Conservation (phyloP, 176 grass and related monocot species). For the Themeda triandra region DNA sequence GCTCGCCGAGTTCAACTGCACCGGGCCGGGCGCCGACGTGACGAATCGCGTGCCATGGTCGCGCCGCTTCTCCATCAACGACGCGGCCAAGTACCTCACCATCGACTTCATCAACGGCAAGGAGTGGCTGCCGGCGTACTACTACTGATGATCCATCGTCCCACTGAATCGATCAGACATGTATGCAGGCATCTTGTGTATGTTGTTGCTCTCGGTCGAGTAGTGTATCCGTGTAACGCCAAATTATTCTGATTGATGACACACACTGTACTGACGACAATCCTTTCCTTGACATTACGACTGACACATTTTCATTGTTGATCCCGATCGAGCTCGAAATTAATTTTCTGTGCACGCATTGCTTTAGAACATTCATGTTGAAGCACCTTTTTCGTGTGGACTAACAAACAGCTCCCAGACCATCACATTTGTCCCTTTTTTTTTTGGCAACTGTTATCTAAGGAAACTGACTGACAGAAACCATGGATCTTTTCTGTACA, state of each 20-base stretch:
- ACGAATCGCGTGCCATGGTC: slow-evolving; percentile 42
- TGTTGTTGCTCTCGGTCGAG: background rate
- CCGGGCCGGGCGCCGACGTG: slow-evolving; percentile 47
- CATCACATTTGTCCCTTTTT: background rate
- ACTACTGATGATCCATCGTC: slow-evolving; percentile 39
- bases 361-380: background rate
- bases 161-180: background rate
- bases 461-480: no score
- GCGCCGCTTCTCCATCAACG: background rate
- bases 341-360: background rate
- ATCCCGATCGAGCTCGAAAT: background rate
- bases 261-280: background rate
- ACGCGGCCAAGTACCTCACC: slow-evolving; percentile 56
- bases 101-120: slow-evolving; percentile 82
- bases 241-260: background rate
- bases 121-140: slow-evolving; percentile 80
- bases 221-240: no score
- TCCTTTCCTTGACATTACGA: background rate
- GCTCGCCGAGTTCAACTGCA: slow-evolving; percentile 62
- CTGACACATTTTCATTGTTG: background rate
- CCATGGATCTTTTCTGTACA: no score
- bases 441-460: no score
- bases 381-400: background rate
- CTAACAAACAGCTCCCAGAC: background rate
- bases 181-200: background rate